A percentile compares a stretch with the other conserved stretches of the same genome.
phyloP scores from a whole-genome alignment of 2,329 filamentous ascomycete genomes.

The Aspergillus proliferans region DNA sequence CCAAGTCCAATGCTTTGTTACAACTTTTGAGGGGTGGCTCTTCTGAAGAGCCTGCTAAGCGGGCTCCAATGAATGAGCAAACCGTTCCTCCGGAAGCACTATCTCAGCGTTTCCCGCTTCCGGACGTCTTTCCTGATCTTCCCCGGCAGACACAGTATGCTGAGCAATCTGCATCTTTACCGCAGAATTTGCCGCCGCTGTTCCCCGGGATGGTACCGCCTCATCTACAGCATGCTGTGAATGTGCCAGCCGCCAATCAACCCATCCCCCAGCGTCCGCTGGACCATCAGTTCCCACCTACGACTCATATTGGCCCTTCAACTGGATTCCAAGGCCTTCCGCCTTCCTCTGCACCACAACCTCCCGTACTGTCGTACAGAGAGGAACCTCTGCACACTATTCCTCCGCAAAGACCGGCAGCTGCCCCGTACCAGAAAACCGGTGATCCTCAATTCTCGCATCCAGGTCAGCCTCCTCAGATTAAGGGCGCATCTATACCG shows the following conservation, averaged over 20 bases:
- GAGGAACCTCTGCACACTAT: slow-evolving; percentile 11
- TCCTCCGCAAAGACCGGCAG: slow-evolving; percentile 18
- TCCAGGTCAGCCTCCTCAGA: slow-evolving; percentile 24
- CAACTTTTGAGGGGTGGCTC: slow-evolving; percentile 47
- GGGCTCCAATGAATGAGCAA: slow-evolving; percentile 33
- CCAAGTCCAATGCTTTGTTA: slow-evolving; percentile 49
- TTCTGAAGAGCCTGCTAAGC: slow-evolving; percentile 22
- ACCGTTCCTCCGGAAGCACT: slow-evolving; percentile 53
- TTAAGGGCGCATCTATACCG: slow-evolving; percentile 45
- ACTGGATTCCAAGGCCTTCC: slow-evolving; percentile 14
- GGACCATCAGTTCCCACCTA: slow-evolving; percentile 6
- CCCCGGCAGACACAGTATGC: slow-evolving; percentile 27
- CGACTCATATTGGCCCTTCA: slow-evolving; percentile 14
- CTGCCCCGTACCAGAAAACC: slow-evolving; percentile 43
- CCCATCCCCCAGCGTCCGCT: slow-evolving; percentile 6
- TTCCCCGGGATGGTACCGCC: slow-evolving; percentile 7
- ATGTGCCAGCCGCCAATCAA: slow-evolving; percentile 4
- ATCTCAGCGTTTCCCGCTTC: slow-evolving; percentile 46
- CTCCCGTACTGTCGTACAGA: slow-evolving; percentile 15
- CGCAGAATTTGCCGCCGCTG: slow-evolving; percentile 13
- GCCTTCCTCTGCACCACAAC: slow-evolving; percentile 17
- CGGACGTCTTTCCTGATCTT: slow-evolving; percentile 38
- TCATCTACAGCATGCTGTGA: slow-evolving; percentile 7
- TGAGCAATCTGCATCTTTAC: slow-evolving; percentile 26
- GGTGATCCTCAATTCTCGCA: slow-evolving; percentile 41